phyloP scores from a whole-genome alignment of 2,329 filamentous ascomycete genomes.

The Fusarium phyllophilum region DNA sequence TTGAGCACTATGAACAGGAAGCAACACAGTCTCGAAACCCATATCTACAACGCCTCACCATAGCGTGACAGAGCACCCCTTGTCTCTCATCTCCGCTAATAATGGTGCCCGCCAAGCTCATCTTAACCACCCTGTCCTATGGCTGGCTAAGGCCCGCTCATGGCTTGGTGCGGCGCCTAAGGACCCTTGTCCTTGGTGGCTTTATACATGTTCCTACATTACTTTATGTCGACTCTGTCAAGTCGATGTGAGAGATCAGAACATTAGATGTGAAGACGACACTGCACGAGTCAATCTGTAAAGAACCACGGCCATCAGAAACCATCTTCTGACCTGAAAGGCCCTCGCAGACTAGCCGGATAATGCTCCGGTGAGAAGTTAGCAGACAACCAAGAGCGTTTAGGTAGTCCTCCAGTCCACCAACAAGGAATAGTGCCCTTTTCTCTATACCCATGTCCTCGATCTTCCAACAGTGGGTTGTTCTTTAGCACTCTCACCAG shows the following conservation, averaged over 20 bases:
- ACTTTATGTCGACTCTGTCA: slow-evolving; percentile 13
- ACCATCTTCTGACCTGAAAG: neutral
- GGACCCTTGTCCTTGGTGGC: slow-evolving; percentile 28
- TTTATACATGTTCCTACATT: slow-evolving; percentile 21
- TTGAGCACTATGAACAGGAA: accelerated
- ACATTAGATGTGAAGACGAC: neutral
- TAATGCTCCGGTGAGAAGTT: neutral
- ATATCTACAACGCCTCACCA: neutral
- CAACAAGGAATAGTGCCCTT: slow-evolving; percentile 21
- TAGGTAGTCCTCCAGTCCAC: slow-evolving; percentile 14
- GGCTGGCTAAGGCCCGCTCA: slow-evolving; percentile 28
- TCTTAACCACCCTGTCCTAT: slow-evolving; percentile 43
- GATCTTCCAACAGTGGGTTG: slow-evolving; percentile 18
- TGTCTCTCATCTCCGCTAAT: slow-evolving; percentile 48
- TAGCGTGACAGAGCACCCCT: slow-evolving; percentile 29
- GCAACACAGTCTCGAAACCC: neutral
- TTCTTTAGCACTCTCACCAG: slow-evolving; percentile 12
- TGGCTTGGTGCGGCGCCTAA: slow-evolving; percentile 42
- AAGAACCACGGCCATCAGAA: neutral
- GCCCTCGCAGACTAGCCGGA: neutral
- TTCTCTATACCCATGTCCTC: slow-evolving; percentile 23
- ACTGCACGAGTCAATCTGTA: neutral
- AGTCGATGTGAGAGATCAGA: slow-evolving; percentile 7
- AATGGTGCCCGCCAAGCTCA: slow-evolving; percentile 46
- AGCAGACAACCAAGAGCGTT: neutral